Evolutionary conservation across 2,329 filamentous ascomycete species (phyloP).

Genomic region (Botrytis byssoidea): DNA sequence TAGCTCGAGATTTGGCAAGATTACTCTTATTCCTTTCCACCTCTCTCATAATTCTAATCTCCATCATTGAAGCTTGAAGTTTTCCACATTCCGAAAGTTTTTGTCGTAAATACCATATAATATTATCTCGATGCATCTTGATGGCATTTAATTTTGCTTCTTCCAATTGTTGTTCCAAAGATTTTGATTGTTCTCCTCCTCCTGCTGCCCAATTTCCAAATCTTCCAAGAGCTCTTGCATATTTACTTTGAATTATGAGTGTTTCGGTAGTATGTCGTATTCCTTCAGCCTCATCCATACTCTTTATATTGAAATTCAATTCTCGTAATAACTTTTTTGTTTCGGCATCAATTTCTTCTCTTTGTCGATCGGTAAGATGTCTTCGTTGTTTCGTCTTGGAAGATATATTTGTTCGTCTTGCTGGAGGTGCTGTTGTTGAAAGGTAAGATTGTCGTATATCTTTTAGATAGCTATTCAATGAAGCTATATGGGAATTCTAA

Average conservation of each 20-base stretch:
- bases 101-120: conserved; percentile 78
- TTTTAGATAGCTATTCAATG: conserved; percentile 75
- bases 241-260: conserved; percentile 69
- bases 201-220: conserved; percentile 68
- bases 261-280: conserved; percentile 74
- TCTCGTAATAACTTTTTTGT: conserved; percentile 83
- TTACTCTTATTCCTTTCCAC: conserved; percentile 87
- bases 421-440: conserved; percentile 72
- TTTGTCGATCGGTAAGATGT: conserved; percentile 70
- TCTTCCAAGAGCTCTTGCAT: conserved; percentile 61
- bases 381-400: conserved; percentile 36
- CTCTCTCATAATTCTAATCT: conserved; percentile 78
- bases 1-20: conserved; percentile 63
- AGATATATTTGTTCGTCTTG: conserved; percentile 43
- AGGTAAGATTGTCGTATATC: conserved; percentile 89
- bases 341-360: conserved; percentile 83
- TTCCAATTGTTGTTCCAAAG: conserved; percentile 66
- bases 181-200: conserved; percentile 53
- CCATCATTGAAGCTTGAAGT: conserved; percentile 89
- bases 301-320: conserved; percentile 76
- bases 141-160: conserved; percentile 68
- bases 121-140: conserved; percentile 72
- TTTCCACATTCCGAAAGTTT: conserved; percentile 73
- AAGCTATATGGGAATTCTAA: conserved; percentile 81
- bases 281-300: conserved; percentile 77